These are phyloP conservation scores for Lumnitzera littorea DNA, from an alignment of 345 rosid species.

Conservation along the genomic window DNA sequence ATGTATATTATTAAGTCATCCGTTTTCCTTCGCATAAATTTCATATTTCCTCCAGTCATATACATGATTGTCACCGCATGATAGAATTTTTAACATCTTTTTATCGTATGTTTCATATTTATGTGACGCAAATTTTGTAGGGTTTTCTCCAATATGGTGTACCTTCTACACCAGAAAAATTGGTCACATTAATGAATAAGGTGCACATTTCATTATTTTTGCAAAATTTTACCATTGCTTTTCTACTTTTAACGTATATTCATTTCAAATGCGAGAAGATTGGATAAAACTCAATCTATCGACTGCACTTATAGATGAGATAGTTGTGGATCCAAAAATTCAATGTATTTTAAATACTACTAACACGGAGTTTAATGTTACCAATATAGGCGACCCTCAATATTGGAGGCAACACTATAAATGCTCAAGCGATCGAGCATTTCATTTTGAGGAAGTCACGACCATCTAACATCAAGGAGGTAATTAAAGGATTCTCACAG, in stretches of 20 bases:
- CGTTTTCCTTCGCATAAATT: neutral
- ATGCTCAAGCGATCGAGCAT: constrained; percentile 80
- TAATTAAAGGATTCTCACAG: constrained; percentile 1
- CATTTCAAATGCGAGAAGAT: no score
- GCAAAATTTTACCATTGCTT: neutral
- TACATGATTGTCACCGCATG: no score
- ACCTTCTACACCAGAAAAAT: constrained; percentile 65
- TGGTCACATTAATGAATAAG: constrained; percentile 56
- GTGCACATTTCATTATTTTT: constrained; percentile 14
- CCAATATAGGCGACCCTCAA: constrained; percentile 59
- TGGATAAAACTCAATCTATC: no score
- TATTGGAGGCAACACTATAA: constrained; percentile 75
- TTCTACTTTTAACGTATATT: no score
- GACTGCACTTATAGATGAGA: neutral
- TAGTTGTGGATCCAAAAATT: neutral
- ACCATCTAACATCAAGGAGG: constrained; percentile 44
- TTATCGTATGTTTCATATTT: neutral
- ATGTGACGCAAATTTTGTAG: constrained; percentile 21
- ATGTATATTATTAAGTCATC: constrained; percentile 34
- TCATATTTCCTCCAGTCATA: neutral
- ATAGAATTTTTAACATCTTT: neutral
- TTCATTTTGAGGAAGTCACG: constrained; percentile 54
- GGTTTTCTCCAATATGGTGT: constrained; percentile 87
- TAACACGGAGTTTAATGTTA: neutral
- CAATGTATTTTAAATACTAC: neutral